phyloP scores from a whole-genome alignment of 164 flowering plant genomes.

The Magnolia officinalis region DNA sequence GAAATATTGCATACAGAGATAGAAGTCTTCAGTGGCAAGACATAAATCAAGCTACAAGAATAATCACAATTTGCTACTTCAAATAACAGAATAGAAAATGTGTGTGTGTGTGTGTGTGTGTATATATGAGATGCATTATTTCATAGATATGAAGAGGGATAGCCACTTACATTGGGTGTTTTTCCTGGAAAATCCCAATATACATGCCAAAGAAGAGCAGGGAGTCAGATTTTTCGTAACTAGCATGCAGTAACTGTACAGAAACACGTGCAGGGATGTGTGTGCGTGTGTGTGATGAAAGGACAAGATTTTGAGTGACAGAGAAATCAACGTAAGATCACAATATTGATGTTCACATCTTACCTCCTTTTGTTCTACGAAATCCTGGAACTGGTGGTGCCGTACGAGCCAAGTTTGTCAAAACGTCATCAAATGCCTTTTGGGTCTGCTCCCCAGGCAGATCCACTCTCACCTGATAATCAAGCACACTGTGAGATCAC shows the following conservation, averaged over 20 bases:
- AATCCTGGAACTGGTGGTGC: conserved; percentile 89
- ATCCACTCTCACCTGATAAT: conserved; percentile 61
- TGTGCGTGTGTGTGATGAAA: not conserved
- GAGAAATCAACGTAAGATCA: not conserved
- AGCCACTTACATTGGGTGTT: conserved; percentile 56
- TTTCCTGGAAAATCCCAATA: conserved; percentile 48
- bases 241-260: no score
- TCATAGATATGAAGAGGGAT: not conserved
- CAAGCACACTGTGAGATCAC: not conserved
- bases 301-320: not conserved
- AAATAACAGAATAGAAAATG: not conserved
- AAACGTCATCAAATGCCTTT: conserved; percentile 46
- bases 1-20: no score
- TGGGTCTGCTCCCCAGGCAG: conserved; percentile 58
- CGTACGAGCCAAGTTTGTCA: conserved; percentile 56
- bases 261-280: no score
- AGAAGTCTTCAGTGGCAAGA: no score
- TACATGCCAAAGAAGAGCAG: conserved; percentile 30
- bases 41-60: no score
- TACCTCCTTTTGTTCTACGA: conserved; percentile 74
- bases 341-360: not conserved
- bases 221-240: not conserved
- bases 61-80: not conserved
- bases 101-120: not conserved
- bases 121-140: not conserved